Percentiles rank a stretch among this genome's conserved stretches.
phyloP scores from a whole-genome alignment of 495 filamentous ascomycete species.

The Neurospora africana region DNA sequence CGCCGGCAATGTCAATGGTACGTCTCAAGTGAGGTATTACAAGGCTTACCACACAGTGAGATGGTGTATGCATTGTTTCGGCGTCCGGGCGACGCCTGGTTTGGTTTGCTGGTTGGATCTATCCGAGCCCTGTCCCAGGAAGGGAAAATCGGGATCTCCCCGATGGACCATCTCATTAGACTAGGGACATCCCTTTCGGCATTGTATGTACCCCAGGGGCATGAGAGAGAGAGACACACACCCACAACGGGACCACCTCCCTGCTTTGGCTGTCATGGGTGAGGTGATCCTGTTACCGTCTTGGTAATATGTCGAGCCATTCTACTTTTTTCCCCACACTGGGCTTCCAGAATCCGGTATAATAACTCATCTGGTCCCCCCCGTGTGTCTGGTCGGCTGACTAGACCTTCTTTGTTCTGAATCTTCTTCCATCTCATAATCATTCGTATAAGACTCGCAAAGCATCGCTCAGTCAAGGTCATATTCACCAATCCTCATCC shows the following conservation, averaged over 20 bases:
- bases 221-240: background rate
- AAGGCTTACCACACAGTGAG: background rate
- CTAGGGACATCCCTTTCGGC: background rate
- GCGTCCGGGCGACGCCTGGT: background rate
- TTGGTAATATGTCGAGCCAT: background rate
- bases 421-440: background rate
- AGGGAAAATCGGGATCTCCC: background rate
- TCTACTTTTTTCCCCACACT: background rate
- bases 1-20: background rate
- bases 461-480: background rate
- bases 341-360: background rate
- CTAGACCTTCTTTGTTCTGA: background rate
- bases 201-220: background rate
- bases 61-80: background rate
- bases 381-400: background rate
- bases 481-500: background rate
- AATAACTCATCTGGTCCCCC: background rate
- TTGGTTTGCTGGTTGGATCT: background rate
- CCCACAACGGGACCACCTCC: background rate
- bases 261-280: background rate
- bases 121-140: background rate
- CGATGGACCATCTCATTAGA: background rate
- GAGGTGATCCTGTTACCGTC: background rate
- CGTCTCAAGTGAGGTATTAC: background rate
- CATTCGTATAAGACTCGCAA: background rate